A percentile compares a stretch with the other conserved stretches of the same genome.
These are phyloP conservation scores for Hymenoscyphus infarciens DNA, from an alignment of 2,329 filamentous ascomycete species.

Conservation along the genomic window DNA sequence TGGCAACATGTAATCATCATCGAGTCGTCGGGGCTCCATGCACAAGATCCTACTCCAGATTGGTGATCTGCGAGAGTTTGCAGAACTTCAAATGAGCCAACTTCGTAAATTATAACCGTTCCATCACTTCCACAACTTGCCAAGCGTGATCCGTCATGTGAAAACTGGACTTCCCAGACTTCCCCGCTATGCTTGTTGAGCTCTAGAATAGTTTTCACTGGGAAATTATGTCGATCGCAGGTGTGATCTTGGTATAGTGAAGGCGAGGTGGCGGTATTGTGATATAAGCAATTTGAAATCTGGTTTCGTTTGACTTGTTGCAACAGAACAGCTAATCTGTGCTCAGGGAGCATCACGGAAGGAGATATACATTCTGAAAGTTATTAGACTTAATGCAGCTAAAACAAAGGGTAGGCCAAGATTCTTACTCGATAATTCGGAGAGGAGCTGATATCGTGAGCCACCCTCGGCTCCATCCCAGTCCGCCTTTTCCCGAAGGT, in stretches of 20 bases:
- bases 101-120: slow-evolving; percentile 78
- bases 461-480: slow-evolving; percentile 81
- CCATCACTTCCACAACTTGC: slow-evolving; percentile 78
- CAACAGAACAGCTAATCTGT: slow-evolving; percentile 76
- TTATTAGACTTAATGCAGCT: neutral
- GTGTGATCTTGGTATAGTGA: slow-evolving; percentile 86
- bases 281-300: slow-evolving; percentile 80
- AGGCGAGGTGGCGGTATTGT: slow-evolving; percentile 74
- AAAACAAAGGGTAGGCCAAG: neutral
- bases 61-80: slow-evolving; percentile 63
- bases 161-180: slow-evolving; percentile 90
- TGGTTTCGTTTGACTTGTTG: slow-evolving; percentile 81
- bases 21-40: slow-evolving; percentile 89
- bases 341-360: slow-evolving; percentile 93
- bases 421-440: slow-evolving; percentile 74
- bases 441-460: slow-evolving; percentile 72
- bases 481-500: slow-evolving; percentile 70
- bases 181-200: slow-evolving; percentile 73
- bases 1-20: slow-evolving; percentile 81
- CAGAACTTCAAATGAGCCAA: slow-evolving; percentile 62
- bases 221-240: slow-evolving; percentile 78
- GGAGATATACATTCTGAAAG: slow-evolving; percentile 79
- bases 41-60: slow-evolving; percentile 70
- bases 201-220: slow-evolving; percentile 66
- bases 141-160: slow-evolving; percentile 76